These are phyloP conservation scores for Globisporangium paroecandrum DNA, from an alignment of 352 stramenopile species.

Conservation along the genomic window DNA sequence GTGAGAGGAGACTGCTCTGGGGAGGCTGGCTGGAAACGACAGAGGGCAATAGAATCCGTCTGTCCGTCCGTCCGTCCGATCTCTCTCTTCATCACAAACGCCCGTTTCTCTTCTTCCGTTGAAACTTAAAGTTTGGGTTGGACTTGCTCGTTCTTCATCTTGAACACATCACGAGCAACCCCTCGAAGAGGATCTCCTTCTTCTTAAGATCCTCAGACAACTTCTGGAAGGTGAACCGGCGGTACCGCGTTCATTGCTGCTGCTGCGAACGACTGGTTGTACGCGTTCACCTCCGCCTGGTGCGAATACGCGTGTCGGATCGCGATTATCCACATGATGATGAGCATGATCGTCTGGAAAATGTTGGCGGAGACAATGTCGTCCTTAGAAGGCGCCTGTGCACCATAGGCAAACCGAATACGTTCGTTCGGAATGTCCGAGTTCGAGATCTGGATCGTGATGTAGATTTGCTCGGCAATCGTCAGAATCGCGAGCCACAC, in stretches of 20 bases:
- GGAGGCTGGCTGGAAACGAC: neutral
- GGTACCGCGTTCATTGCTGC: slow-evolving; percentile 83
- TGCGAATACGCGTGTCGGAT: slow-evolving; percentile 80
- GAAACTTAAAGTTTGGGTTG: neutral
- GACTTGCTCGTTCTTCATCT: neutral
- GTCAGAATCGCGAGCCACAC: slow-evolving; percentile 79
- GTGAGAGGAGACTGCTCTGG: neutral
- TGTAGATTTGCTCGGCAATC: slow-evolving; percentile 77
- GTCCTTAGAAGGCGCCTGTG: slow-evolving; percentile 72
- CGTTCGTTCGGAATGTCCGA: slow-evolving; percentile 70
- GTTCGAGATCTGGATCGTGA: slow-evolving; percentile 75
- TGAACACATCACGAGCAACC: neutral
- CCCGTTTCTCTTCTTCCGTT: slow-evolving; percentile 7
- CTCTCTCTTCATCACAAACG: neutral
- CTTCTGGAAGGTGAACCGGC: slow-evolving; percentile 59
- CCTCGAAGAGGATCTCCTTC: too few relatives aligned
- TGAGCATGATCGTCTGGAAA: slow-evolving; percentile 81
- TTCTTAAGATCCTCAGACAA: slow-evolving; percentile 30
- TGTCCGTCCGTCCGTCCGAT: neutral
- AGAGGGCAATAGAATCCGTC: neutral
- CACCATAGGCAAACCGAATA: slow-evolving; percentile 70
- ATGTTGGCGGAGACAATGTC: slow-evolving; percentile 85
- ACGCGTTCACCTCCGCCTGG: slow-evolving; percentile 65
- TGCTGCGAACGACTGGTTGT: slow-evolving; percentile 79
- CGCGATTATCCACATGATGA: slow-evolving; percentile 80